Evolutionary conservation across 495 filamentous ascomycete genomes (phyloP).

Genomic region (Podospora didyma): DNA sequence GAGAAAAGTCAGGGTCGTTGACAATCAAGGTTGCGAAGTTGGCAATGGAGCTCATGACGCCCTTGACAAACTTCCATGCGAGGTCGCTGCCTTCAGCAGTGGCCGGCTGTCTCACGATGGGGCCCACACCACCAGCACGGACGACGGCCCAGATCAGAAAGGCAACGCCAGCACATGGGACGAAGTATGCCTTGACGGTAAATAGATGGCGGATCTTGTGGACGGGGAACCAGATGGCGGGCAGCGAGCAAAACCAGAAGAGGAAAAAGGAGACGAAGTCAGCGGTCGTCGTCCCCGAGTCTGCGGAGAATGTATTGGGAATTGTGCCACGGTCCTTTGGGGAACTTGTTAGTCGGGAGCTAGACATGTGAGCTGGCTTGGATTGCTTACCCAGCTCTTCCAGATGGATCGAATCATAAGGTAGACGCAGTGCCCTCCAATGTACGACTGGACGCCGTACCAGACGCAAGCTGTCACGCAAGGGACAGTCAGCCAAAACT

Average conservation of each 20-base stretch:
- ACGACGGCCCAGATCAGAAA: constrained; percentile 91
- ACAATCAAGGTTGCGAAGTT: constrained; percentile 89
- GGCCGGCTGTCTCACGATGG: constrained; percentile 71
- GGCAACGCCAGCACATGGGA: constrained; percentile 75
- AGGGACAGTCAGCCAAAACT: not conserved
- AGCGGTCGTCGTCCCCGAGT: constrained; percentile 69
- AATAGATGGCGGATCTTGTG: constrained; percentile 81
- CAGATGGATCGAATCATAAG: constrained; percentile 83
- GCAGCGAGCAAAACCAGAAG: constrained; percentile 77
- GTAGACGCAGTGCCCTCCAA: constrained; percentile 77
- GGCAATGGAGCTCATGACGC: constrained; percentile 84
- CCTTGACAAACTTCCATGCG: constrained; percentile 77
- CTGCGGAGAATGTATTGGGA: constrained; percentile 61
- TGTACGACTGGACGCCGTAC: constrained; percentile 86
- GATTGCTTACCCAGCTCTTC: constrained; percentile 46
- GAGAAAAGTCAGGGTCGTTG: constrained; percentile 85
- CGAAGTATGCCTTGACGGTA: constrained; percentile 84
- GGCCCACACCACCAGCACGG: constrained; percentile 78
- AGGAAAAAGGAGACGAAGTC: constrained; percentile 78
- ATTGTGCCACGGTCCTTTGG: constrained; percentile 48
- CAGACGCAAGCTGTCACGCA: constrained; percentile 57
- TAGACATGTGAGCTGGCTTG: not conserved
- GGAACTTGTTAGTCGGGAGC: constrained; percentile 10
- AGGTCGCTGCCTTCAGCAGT: constrained; percentile 63
- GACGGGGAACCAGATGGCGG: constrained; percentile 80